Evolutionary conservation across 2,329 filamentous ascomycete species (phyloP).

Genomic region (Graphium sp.): DNA sequence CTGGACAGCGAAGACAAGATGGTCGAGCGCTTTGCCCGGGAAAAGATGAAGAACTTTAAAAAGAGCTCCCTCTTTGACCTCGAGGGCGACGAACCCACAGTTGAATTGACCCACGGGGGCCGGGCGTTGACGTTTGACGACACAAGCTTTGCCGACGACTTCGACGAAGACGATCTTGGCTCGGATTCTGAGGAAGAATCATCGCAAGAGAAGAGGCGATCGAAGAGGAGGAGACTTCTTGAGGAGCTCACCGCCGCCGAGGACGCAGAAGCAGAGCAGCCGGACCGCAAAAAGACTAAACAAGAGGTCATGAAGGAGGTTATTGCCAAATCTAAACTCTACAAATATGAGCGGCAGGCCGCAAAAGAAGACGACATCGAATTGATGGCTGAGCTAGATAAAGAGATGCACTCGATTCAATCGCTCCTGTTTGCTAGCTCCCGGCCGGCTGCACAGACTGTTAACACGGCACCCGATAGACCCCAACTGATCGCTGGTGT

Average conservation of each 20-base stretch:
- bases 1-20: constrained; percentile 91
- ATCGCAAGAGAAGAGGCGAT: constrained; percentile 32
- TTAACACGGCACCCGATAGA: constrained; percentile 2
- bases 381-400: constrained; percentile 66
- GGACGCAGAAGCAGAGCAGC: constrained; percentile 35
- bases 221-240: constrained; percentile 38
- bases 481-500: constrained; percentile 34
- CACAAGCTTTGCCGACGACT: constrained; percentile 48
- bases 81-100: constrained; percentile 58
- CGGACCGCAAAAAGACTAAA: constrained; percentile 83
- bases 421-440: constrained; percentile 43
- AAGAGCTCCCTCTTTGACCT: constrained; percentile 76
- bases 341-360: constrained; percentile 89
- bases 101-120: constrained; percentile 69
- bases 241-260: constrained; percentile 21
- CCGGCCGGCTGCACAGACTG: neutral
- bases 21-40: constrained; percentile 74
- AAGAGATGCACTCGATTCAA: constrained; percentile 64
- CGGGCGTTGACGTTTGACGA: constrained; percentile 53
- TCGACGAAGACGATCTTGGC: constrained; percentile 58
- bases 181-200: constrained; percentile 40
- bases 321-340: constrained; percentile 88
- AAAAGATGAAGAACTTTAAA: constrained; percentile 66
- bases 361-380: constrained; percentile 90
- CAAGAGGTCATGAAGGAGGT: constrained; percentile 97